Evolutionary conservation across 2,329 filamentous ascomycete species (phyloP), one percentile per base, ranked within the genome.

Genomic region (Ilyonectria destructans): DNA sequence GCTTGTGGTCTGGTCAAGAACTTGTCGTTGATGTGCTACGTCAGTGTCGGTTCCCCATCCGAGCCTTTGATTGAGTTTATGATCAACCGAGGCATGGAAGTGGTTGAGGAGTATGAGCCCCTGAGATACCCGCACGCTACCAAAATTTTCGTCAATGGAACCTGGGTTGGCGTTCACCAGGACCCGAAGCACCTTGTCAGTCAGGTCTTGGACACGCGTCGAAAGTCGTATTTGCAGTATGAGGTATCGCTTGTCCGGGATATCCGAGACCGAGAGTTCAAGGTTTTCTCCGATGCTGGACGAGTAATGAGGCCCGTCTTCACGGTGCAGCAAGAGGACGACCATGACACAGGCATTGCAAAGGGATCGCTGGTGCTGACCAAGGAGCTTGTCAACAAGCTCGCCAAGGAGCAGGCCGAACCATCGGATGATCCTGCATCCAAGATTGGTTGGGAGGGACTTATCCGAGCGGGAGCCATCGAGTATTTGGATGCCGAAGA

Each of bases 1-100:
- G 96, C 96, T 82, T 99, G 96, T 85, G 96, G 96, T 84, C 86
- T 99, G 71, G 96, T 99, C 82, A 99, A 99, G 87, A 99, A 99
- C 78, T 79, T 99, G 79, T 95, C 96, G 6, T 87, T 99, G 59
- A 98, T 99, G 96, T 98, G 96, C 79, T 98, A 97, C 77, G 95
- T 99, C 78, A 98, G 95, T 77, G 95, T 98, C 57, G 96, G 96
- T 76, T 97, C 95, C 33, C 94, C 95, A 17, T 93, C 93, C 19
- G 93, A 96, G 65, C 95, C 96, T 2, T 93, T 98, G 75, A 90
- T 96, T 45, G 94, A 97, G 75, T 99, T 97, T 84, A 96, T 99
- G 94, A 93, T 96, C 74, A 93, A 96, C 74, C 88, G 95, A 71
- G 95, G 96, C 77, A 98, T 99, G 94, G 96, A 98, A 78, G 90